Conservation (phyloP, 139 green algal species). For the Marvania coccoides region DNA sequence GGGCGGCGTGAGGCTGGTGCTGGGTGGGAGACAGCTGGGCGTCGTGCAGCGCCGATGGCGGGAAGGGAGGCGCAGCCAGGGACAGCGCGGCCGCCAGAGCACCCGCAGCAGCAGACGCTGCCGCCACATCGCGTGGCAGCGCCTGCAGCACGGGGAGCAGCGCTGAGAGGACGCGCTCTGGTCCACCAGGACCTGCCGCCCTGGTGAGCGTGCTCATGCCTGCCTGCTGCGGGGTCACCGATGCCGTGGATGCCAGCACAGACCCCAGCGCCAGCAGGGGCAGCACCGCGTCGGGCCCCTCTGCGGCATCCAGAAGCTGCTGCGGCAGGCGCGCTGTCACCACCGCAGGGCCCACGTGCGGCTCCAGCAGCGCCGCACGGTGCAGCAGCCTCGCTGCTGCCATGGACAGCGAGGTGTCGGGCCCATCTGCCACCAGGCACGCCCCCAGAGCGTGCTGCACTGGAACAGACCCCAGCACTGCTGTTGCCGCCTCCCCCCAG, state of each 20-base stretch:
- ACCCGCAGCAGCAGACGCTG: background rate
- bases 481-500: background rate
- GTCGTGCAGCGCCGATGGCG: background rate
- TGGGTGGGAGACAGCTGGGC: background rate
- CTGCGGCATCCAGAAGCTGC: conserved; percentile 26
- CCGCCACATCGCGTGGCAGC: background rate
- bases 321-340: background rate
- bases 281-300: conserved; percentile 11
- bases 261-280: conserved; percentile 38
- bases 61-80: background rate
- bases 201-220: background rate
- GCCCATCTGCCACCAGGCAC: background rate
- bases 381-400: background rate
- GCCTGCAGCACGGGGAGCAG: background rate
- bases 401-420: background rate
- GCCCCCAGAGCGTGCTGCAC: background rate
- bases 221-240: background rate
- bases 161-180: background rate
- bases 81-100: background rate
- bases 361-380: conserved; percentile 1
- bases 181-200: background rate
- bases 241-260: background rate
- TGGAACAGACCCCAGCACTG: background rate
- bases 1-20: background rate
- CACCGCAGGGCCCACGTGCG: background rate